These are phyloP conservation scores for Magnusiomyces clavatus DNA, from an alignment of 1,139 yeast genomes.

Conservation along the genomic window DNA sequence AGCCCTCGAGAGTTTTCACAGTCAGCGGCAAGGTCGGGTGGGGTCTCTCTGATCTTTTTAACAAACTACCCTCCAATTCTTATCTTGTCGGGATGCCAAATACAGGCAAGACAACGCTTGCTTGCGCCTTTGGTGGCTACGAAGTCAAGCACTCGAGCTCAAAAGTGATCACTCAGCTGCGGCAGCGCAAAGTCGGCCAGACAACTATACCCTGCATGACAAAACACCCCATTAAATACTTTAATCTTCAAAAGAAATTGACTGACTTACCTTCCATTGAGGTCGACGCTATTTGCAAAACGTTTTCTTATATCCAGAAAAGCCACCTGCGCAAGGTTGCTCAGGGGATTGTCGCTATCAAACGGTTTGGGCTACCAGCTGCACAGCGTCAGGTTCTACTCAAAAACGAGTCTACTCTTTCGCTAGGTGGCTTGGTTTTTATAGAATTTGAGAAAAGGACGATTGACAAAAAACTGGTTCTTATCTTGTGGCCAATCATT, in stretches of 20 bases:
- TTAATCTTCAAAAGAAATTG: constrained; percentile 31
- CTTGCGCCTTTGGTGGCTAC: constrained; percentile 41
- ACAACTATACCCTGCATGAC: constrained; percentile 54
- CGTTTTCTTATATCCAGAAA: constrained; percentile 30
- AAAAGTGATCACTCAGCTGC: constrained; percentile 8
- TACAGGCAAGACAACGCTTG: constrained; percentile 66
- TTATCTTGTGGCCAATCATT: too few species aligned
- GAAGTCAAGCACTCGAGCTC: constrained; percentile 18
- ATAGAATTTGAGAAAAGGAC: constrained; percentile 34
- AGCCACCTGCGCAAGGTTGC: constrained; percentile 33
- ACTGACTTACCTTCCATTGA: constrained; percentile 54
- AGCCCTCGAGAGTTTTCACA: constrained; percentile 41
- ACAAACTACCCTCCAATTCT: constrained; percentile 37
- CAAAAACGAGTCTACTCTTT: constrained; percentile 40
- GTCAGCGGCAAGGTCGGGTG: constrained; percentile 47
- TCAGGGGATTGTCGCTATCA: constrained; percentile 30
- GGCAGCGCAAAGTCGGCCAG: constrained; percentile 22
- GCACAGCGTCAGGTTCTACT: constrained; percentile 18
- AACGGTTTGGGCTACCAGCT: constrained; percentile 4
- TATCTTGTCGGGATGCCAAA: constrained; percentile 68
- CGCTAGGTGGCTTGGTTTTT: constrained; percentile 57
- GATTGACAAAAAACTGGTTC: too few species aligned
- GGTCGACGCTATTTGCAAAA: constrained; percentile 28
- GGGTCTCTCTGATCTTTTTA: constrained; percentile 38
- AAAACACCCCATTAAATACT: constrained; percentile 38